Evolutionary conservation across 164 flowering plant genomes (phyloP).

Genomic region (Annona squamosa): DNA sequence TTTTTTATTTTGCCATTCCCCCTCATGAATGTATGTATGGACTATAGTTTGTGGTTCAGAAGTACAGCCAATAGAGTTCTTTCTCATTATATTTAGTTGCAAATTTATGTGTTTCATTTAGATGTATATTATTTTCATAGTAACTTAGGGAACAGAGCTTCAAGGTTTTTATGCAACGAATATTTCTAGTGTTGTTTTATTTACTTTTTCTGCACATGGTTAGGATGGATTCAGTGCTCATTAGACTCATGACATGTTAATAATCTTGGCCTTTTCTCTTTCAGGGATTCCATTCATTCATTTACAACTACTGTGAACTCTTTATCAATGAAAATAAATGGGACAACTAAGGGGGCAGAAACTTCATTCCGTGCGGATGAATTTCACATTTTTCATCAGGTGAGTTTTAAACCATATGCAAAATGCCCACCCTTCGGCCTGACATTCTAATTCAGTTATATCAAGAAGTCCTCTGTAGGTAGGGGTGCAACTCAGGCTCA

Average conservation of each 20-base stretch:
- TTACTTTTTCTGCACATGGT: background rate
- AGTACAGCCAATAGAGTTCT: background rate
- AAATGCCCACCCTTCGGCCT: background rate
- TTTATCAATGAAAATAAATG: conserved; percentile 40
- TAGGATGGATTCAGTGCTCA: background rate
- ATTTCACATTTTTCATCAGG: conserved; percentile 49
- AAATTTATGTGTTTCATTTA: background rate
- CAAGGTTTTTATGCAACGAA: background rate
- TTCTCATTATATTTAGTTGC: no score
- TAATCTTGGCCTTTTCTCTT: conserved; percentile 9
- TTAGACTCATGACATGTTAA: background rate
- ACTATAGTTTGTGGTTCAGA: background rate
- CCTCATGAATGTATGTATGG: no score
- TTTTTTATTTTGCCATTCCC: no score
- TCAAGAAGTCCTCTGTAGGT: no score
- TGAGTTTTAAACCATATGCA: conserved; percentile 17
- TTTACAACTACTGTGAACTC: conserved; percentile 31
- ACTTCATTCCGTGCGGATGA: conserved; percentile 46
- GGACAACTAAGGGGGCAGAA: conserved; percentile 35
- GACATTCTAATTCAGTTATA: background rate
- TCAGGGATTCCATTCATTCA: conserved; percentile 64
- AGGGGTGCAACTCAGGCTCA: no score
- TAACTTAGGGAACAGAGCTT: background rate
- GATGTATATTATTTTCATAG: background rate
- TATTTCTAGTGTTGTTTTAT: background rate